Percentiles rank a stretch among this genome's conserved stretches.
These are phyloP conservation scores for Malus sylvestris DNA, from an alignment of 306 rosid species.

Conservation along the genomic window DNA sequence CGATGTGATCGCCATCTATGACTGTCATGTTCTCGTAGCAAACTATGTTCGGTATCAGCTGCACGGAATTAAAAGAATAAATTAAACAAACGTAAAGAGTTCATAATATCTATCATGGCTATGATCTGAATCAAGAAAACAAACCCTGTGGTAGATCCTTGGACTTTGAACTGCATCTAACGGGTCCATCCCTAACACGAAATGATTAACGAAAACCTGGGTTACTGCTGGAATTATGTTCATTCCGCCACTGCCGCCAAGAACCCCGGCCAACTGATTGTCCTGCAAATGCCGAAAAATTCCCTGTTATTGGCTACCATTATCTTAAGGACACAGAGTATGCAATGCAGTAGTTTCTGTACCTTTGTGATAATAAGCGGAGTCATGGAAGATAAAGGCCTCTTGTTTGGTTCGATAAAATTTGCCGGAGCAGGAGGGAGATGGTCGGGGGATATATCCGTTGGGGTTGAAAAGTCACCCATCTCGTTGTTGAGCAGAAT, in stretches of 20 bases:
- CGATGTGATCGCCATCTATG: conserved; percentile 56
- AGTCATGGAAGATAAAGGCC: conserved; percentile 87
- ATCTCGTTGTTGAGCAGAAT: conserved; percentile 78
- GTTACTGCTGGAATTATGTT: conserved; percentile 59
- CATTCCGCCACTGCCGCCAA: conserved; percentile 91
- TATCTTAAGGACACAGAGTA: neutral
- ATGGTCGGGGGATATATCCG: conserved; percentile 41
- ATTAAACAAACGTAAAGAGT: neutral
- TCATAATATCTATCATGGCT: neutral
- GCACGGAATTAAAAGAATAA: conserved; percentile 19
- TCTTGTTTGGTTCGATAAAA: conserved; percentile 68
- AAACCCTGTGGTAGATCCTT: conserved; percentile 66
- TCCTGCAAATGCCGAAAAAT: conserved; percentile 39
- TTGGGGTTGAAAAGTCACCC: conserved; percentile 82
- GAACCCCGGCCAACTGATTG: conserved; percentile 56
- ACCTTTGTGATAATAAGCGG: conserved; percentile 79
- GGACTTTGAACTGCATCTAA: conserved; percentile 67
- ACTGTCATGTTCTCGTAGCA: conserved; percentile 59
- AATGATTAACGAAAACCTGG: conserved; percentile 69
- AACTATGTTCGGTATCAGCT: conserved; percentile 73
- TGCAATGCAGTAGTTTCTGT: neutral
- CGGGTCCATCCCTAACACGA: conserved; percentile 63
- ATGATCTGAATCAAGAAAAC: conserved; percentile 5
- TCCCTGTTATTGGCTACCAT: neutral
- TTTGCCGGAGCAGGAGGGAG: conserved; percentile 91